Base-by-base conservation (phyloP, 768 basidiomycete genomes). In the Strobilomyces confusus region DNA sequence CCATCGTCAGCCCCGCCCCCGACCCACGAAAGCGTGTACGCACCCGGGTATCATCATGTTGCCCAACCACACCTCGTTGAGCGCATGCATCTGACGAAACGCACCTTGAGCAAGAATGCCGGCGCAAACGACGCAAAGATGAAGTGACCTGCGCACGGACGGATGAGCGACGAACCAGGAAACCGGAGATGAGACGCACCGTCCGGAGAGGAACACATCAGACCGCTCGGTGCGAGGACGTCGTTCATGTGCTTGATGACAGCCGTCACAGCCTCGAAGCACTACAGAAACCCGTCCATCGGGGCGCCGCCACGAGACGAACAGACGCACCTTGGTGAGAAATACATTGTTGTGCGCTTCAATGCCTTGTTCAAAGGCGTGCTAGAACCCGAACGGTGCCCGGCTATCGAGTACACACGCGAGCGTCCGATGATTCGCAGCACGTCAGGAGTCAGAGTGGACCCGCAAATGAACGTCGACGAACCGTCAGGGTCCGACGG, bases 301-400 rank as follows among this genome's bases (percentile, higher is more conserved):
- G 54, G 20, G 59, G 41, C 36, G 17, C 29, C 29, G 17, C n/a
- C n/a, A n/a, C n/a, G 36, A 13, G 12, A 8, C 51, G 44, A 17
- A n/a, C n/a, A 15, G 1, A 48, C 1, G 51, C 19, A 85, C 89
- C 76, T 83, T 86, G 51, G 74, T 79, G 56, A 90, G 83, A 67
- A 87, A 86, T 19, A 89, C 63, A 15, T 81, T 69, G 65, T 89
- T 87, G 2, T 76, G 77, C 1, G 75, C 68, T 56, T 82, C 75
- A 26, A 88, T 77, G 1, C 87, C 86, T 9, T 85, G 80, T 58
- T 84, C 80, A 67, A 81, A 89, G 2, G 88, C 88, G 59, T 90
- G 85, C 58, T 92, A 88, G 71, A 91, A 91, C 5, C 87, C 89
- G 60, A 92, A 91, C n/a, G n/a, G n/a, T n/a, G n/a, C n/a, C n/a